Conservation (phyloP, 257 asterid genomes). For the Solanum pennellii region DNA sequence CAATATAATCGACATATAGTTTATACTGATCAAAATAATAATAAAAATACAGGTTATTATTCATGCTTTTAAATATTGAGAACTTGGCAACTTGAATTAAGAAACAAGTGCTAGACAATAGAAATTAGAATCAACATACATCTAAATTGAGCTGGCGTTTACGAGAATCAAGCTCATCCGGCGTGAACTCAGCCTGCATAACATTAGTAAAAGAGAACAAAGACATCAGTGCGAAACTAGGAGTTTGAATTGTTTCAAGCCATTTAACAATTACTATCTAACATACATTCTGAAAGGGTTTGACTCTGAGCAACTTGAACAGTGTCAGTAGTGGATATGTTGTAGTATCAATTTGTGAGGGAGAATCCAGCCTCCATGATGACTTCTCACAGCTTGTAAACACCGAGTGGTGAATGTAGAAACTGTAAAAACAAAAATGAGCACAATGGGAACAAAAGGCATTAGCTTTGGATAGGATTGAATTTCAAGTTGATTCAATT, state of each 20-base stretch:
- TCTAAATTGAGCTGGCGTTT: slow-evolving; percentile 51
- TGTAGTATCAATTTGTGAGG: slow-evolving; percentile 42
- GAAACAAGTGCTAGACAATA: not conserved
- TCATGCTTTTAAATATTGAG: not conserved
- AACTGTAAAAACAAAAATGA: slow-evolving; percentile 26
- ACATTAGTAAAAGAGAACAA: not conserved
- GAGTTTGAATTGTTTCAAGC: not conserved
- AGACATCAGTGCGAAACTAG: not conserved
- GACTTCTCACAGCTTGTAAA: slow-evolving; percentile 39
- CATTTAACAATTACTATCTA: not conserved
- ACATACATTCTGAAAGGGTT: slow-evolving; percentile 52
- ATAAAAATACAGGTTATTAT: not conserved
- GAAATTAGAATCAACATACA: slow-evolving; percentile 4
- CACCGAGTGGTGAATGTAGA: slow-evolving; percentile 58
- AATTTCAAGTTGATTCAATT: not conserved
- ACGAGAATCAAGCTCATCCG: slow-evolving; percentile 67
- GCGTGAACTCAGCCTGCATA: slow-evolving; percentile 71
- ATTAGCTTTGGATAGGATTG: not conserved
- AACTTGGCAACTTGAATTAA: not conserved
- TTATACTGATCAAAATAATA: not conserved
- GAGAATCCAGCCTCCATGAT: slow-evolving; percentile 65
- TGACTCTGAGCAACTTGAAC: slow-evolving; percentile 49
- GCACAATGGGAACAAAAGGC: not conserved
- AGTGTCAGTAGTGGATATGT: slow-evolving; percentile 58
- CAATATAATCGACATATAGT: slow-evolving; percentile 1